Evolutionary conservation across 1,284 basidiomycete genomes (phyloP).

Genomic region (Grifola frondosa): DNA sequence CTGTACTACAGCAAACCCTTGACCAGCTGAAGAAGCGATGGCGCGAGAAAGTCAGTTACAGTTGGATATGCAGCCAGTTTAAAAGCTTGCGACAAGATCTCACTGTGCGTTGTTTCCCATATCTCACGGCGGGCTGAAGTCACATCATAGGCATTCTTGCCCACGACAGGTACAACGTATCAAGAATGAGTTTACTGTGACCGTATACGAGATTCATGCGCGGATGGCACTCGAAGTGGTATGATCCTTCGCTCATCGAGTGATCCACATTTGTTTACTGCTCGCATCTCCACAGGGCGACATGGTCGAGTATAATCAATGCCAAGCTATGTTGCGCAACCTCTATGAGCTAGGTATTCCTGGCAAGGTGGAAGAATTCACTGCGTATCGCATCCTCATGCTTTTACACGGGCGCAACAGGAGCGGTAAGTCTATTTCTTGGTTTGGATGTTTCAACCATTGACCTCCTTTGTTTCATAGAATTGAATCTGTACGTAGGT

Average conservation of each 20-base stretch:
- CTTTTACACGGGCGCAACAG: slow-evolving; percentile 92
- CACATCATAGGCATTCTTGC: slow-evolving; percentile 18
- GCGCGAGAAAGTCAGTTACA: slow-evolving; percentile 82
- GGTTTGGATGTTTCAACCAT: not conserved
- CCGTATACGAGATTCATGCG: slow-evolving; percentile 98
- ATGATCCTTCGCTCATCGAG: slow-evolving; percentile 31
- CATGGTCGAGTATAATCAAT: slow-evolving; percentile 99
- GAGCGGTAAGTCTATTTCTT: slow-evolving; percentile 63
- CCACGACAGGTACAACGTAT: slow-evolving; percentile 96
- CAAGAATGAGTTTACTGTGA: slow-evolving; percentile 97
- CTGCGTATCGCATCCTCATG: slow-evolving; percentile 97
- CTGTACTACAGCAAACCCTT: slow-evolving; percentile 84
- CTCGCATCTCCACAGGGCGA: slow-evolving; percentile 63
- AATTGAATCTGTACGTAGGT: slow-evolving; percentile 94
- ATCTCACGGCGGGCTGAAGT: slow-evolving; percentile 10
- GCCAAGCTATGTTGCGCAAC: slow-evolving; percentile 87
- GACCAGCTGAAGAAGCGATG: slow-evolving; percentile 87
- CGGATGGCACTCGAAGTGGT: slow-evolving; percentile 95
- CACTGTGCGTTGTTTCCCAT: slow-evolving; percentile 63
- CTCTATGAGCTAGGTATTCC: slow-evolving; percentile 92
- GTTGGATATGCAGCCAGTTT: slow-evolving; percentile 97
- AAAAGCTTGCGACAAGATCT: slow-evolving; percentile 97
- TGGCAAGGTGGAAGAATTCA: slow-evolving; percentile 92
- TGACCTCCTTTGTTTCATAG: slow-evolving; percentile 41
- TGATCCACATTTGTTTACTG: slow-evolving; percentile 14